Evolutionary conservation across 2,329 filamentous ascomycete genomes (phyloP).

Genomic region (Fusarium humuli): DNA sequence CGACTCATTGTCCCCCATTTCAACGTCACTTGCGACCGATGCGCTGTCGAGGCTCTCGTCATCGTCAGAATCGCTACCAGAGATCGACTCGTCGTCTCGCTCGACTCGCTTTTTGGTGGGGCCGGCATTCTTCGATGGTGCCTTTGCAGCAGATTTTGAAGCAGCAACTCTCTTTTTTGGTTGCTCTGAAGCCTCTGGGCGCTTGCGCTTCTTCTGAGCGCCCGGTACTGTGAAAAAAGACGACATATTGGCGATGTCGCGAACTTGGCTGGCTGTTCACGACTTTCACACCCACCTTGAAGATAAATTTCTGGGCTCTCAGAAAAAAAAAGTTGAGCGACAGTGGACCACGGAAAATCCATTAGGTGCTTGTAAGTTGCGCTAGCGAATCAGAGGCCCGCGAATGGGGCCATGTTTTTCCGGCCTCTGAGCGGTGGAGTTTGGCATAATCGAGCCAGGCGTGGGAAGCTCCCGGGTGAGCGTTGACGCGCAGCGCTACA

Average conservation of each 20-base stretch:
- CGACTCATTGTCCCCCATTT: slow-evolving; percentile 61
- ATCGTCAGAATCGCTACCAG: slow-evolving; percentile 81
- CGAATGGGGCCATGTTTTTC: slow-evolving; percentile 48
- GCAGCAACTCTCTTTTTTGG: slow-evolving; percentile 71
- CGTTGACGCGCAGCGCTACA: slow-evolving; percentile 55
- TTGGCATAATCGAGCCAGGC: slow-evolving; percentile 47
- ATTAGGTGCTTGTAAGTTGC: neutral
- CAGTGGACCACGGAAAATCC: slow-evolving; percentile 45
- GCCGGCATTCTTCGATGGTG: slow-evolving; percentile 54
- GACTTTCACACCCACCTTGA: slow-evolving; percentile 47
- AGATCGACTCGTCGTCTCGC: slow-evolving; percentile 79
- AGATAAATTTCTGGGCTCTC: slow-evolving; percentile 46
- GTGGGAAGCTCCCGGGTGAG: slow-evolving; percentile 42
- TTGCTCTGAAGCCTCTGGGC: slow-evolving; percentile 64
- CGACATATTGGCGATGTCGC: slow-evolving; percentile 72
- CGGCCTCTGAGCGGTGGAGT: slow-evolving; percentile 50
- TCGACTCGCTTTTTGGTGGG: slow-evolving; percentile 60
- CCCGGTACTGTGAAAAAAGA: slow-evolving; percentile 95
- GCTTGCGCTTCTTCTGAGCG: slow-evolving; percentile 91
- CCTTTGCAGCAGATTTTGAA: slow-evolving; percentile 57
- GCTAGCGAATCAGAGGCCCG: slow-evolving; percentile 42
- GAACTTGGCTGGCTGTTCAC: slow-evolving; percentile 45
- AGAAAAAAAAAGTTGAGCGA: slow-evolving; percentile 57
- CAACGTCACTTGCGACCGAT: slow-evolving; percentile 60
- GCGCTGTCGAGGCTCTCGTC: slow-evolving; percentile 61